Evolutionary conservation across 2,329 filamentous ascomycete species (phyloP).

Genomic region (Paramyrothecium roridum): DNA sequence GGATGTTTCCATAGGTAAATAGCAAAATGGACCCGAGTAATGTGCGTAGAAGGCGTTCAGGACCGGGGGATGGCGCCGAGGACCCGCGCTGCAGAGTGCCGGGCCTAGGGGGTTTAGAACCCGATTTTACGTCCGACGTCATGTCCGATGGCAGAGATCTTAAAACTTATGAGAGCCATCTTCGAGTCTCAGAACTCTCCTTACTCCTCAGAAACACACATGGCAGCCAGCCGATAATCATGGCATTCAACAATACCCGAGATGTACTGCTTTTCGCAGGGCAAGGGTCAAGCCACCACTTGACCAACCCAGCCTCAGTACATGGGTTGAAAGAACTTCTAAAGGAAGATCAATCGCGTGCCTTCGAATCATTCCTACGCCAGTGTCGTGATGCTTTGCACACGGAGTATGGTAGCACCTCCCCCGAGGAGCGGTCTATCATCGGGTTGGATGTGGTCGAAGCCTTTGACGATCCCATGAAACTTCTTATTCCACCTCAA

Average conservation of each 20-base stretch:
- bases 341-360: neutral
- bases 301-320: neutral
- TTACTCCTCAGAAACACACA: neutral
- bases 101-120: neutral
- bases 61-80: neutral
- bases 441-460: neutral
- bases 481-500: neutral
- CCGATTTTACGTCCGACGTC: neutral
- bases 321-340: neutral
- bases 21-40: neutral
- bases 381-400: slow-evolving; percentile 1
- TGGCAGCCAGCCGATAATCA: neutral
- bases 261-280: slow-evolving; percentile 6
- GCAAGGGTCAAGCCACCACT: slow-evolving; percentile 6
- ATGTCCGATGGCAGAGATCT: neutral
- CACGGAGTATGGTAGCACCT: neutral
- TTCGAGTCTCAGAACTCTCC: neutral
- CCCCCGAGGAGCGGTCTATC: neutral
- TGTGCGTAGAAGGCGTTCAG: neutral
- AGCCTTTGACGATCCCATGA: neutral
- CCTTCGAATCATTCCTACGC: slow-evolving; percentile 1
- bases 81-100: neutral
- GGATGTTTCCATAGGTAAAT: neutral
- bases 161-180: neutral
- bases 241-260: neutral